Evolutionary conservation across 1,284 basidiomycete species (phyloP).

Genomic region (Moesziomyces sp.): DNA sequence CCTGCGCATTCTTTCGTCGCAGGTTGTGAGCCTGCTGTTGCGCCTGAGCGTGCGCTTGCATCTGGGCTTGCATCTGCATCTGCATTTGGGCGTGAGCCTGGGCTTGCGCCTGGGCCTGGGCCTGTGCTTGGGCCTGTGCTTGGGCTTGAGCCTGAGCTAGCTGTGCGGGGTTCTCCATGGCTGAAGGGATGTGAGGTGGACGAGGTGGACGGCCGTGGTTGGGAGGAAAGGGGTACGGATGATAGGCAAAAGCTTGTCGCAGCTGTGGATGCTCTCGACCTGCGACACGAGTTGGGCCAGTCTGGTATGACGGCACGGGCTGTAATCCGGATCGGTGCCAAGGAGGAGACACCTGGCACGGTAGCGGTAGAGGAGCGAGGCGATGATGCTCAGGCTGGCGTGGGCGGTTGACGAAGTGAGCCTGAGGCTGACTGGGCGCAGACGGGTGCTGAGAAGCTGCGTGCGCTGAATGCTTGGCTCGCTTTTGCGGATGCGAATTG

Average conservation of each 20-base stretch:
- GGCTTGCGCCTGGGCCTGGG: slow-evolving; percentile 57
- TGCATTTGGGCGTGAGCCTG: slow-evolving; percentile 44
- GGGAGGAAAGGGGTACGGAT: slow-evolving; percentile 10
- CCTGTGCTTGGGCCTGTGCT: slow-evolving; percentile 45
- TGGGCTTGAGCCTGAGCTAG: slow-evolving; percentile 41
- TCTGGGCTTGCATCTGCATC: slow-evolving; percentile 44
- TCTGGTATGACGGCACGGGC: neutral
- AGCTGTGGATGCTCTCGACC: slow-evolving; percentile 23
- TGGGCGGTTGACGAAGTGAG: neutral
- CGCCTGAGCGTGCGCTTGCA: slow-evolving; percentile 35
- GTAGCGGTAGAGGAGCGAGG: neutral
- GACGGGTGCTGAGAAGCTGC: neutral
- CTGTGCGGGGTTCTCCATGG: slow-evolving; percentile 42
- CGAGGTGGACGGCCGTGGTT: neutral
- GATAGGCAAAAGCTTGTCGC: slow-evolving; percentile 23
- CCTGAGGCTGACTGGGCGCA: neutral
- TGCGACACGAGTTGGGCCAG: neutral
- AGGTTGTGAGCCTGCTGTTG: slow-evolving; percentile 42
- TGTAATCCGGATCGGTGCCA: neutral
- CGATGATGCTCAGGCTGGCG: neutral
- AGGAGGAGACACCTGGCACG: slow-evolving; percentile 2
- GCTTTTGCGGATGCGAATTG: slow-evolving; percentile 3
- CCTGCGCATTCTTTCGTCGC: slow-evolving; percentile 53
- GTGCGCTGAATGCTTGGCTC: slow-evolving; percentile 1
- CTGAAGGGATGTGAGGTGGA: slow-evolving; percentile 3